These are phyloP conservation scores for Aspergillus sp. DNA, from an alignment of 2,329 filamentous ascomycete genomes.

Conservation along the genomic window DNA sequence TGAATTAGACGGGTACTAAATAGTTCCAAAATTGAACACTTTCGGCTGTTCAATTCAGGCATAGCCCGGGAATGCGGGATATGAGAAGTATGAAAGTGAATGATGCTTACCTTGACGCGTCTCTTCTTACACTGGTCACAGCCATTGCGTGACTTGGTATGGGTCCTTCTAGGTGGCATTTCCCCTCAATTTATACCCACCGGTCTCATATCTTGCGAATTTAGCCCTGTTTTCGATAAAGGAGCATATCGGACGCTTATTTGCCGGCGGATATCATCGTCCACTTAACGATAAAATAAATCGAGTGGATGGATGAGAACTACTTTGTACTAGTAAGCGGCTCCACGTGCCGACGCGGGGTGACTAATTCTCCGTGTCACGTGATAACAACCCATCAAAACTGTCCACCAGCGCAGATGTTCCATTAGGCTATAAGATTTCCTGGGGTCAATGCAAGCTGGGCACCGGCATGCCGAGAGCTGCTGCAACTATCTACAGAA, in stretches of 20 bases:
- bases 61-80: neutral
- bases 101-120: conserved; percentile 41
- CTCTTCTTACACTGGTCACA: conserved; percentile 45
- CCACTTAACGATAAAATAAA: no score
- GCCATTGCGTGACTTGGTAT: conserved; percentile 47
- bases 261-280: neutral
- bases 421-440: neutral
- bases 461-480: neutral
- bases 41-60: no score
- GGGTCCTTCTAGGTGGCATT: conserved; percentile 43
- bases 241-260: neutral
- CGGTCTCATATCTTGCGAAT: neutral
- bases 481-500: neutral
- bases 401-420: neutral
- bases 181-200: neutral
- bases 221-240: neutral
- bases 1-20: neutral
- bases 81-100: neutral
- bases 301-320: no score
- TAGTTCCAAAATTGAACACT: neutral
- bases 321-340: neutral
- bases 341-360: neutral
- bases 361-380: neutral
- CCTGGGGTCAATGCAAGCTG: neutral
- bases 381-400: neutral